These are phyloP conservation scores for Pichia sporocuriosa DNA, from an alignment of 805 yeast species.

Conservation along the genomic window DNA sequence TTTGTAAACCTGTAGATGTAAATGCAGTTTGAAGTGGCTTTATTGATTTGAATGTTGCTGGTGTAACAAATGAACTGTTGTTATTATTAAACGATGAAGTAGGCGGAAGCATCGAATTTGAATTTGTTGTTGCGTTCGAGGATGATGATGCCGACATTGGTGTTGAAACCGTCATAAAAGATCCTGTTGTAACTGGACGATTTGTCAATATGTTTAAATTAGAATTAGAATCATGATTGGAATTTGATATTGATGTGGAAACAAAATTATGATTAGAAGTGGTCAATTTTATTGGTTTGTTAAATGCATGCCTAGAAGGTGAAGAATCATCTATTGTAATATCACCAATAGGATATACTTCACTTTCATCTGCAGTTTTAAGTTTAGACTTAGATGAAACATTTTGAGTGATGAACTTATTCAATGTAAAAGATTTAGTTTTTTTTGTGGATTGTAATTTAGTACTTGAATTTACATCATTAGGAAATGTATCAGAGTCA, in stretches of 20 bases:
- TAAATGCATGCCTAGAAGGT: constrained; percentile 7
- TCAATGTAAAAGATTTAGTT: constrained; percentile 1
- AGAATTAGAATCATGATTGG: too few species aligned
- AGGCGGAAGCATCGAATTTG: constrained; percentile 15
- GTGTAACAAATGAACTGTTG: constrained; percentile 31
- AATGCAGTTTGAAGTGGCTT: constrained; percentile 85
- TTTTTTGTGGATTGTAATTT: not conserved
- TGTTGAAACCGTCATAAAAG: not conserved
- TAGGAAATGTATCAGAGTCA: too few species aligned
- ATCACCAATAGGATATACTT: too few species aligned
- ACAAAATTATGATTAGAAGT: constrained; percentile 12
- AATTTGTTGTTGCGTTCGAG: constrained; percentile 1
- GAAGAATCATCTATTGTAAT: constrained; percentile 12
- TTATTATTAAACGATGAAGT: constrained; percentile 9
- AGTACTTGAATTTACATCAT: not conserved
- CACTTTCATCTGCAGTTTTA: not conserved
- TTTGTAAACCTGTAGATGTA: constrained; percentile 62
- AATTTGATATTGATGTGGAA: constrained; percentile 10
- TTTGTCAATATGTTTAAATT: constrained; percentile 2
- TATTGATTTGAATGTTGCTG: constrained; percentile 59
- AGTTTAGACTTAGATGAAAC: constrained; percentile 2
- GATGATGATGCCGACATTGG: constrained; percentile 4
- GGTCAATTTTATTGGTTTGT: not conserved
- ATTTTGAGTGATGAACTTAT: constrained; percentile 1
- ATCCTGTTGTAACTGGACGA: constrained; percentile 10